These are phyloP conservation scores for Globisporangium barbulae DNA, from an alignment of 352 stramenopile genomes.

Conservation along the genomic window DNA sequence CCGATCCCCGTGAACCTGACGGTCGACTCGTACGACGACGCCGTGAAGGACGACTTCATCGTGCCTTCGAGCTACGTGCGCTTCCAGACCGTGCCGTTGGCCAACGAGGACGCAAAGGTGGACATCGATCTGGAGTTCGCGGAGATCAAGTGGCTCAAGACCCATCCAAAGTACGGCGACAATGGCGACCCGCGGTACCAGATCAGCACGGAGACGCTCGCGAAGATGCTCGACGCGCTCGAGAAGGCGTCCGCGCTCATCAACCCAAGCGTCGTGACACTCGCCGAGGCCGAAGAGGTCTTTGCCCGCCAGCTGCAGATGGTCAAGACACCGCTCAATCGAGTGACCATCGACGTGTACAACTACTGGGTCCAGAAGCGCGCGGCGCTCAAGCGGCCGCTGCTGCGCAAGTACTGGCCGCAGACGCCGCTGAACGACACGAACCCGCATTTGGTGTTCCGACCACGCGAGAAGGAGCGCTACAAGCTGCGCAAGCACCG, in stretches of 20 bases:
- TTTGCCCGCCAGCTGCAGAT: slow-evolving; percentile 62
- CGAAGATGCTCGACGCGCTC: slow-evolving; percentile 83
- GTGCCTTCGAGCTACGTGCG: slow-evolving; percentile 79
- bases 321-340: slow-evolving; percentile 70
- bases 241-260: slow-evolving; percentile 83
- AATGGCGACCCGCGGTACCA: slow-evolving; percentile 80
- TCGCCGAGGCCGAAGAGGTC: slow-evolving; percentile 69
- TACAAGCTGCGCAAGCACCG: slow-evolving; percentile 96
- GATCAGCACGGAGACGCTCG: slow-evolving; percentile 58
- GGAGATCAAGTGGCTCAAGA: slow-evolving; percentile 85
- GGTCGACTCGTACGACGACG: slow-evolving; percentile 62
- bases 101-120: slow-evolving; percentile 43
- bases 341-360: slow-evolving; percentile 86
- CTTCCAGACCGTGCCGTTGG: slow-evolving; percentile 61
- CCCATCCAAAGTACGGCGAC: slow-evolving; percentile 79
- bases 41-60: slow-evolving; percentile 65
- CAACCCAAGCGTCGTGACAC: slow-evolving; percentile 73
- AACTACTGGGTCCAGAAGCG: slow-evolving; percentile 96
- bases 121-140: slow-evolving; percentile 79
- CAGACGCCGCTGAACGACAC: slow-evolving; percentile 95
- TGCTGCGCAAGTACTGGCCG: slow-evolving; percentile 95
- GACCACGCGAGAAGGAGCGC: slow-evolving; percentile 95
- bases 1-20: slow-evolving; percentile 78
- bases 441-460: slow-evolving; percentile 98
- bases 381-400: slow-evolving; percentile 86